Base-by-base conservation (phyloP, 1,139 yeast genomes). In the Yamadazyma epiphylla region DNA sequence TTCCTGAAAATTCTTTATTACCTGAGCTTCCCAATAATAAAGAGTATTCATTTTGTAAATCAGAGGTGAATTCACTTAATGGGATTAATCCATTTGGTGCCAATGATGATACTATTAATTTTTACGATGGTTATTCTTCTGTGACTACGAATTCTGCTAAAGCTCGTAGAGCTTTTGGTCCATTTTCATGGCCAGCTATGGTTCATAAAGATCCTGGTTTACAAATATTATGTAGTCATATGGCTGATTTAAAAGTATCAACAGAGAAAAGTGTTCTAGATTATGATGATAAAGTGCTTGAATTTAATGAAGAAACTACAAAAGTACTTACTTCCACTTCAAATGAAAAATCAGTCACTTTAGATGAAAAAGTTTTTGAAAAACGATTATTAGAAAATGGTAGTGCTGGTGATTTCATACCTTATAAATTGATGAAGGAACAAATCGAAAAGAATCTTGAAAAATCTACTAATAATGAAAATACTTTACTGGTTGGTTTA, bases 171-270 rank as follows among this genome's bases (percentile, higher is more conserved):
- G 67, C 66, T 33, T 65, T 63, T 45, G 78, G 78, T 0, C 77
- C 77, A 0, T 60, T 71, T 32, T 49, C 75, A 0, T 70, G 76
- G 74, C 46, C 68, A 2, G 59, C 76, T 0, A 30, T 70, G 14
- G 54, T 74, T 53, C 64, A 64, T 35, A 65, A 65, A 33, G 84
- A 77, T 45, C 60, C 59, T 1, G 76, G 63, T 14, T 49, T 72
- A 22, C 49, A 55, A 12, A 28, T 54, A 13, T 44, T 63, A 11
- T 61, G 66, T 65, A 53, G 57, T 19, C 50, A 53, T 36, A 41
- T 44, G 23, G 10, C 7, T 7, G 20, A 17, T 7, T 7, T 7
- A 10, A 55, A 52, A 29, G 59, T 52, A 30, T 51, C 49, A 22
- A 49, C 41, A 24, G 43, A 52, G 4, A 41, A 42, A 10, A 42